phyloP scores from a whole-genome alignment of 202 grass and related monocot species.

The Zizania palustris region DNA sequence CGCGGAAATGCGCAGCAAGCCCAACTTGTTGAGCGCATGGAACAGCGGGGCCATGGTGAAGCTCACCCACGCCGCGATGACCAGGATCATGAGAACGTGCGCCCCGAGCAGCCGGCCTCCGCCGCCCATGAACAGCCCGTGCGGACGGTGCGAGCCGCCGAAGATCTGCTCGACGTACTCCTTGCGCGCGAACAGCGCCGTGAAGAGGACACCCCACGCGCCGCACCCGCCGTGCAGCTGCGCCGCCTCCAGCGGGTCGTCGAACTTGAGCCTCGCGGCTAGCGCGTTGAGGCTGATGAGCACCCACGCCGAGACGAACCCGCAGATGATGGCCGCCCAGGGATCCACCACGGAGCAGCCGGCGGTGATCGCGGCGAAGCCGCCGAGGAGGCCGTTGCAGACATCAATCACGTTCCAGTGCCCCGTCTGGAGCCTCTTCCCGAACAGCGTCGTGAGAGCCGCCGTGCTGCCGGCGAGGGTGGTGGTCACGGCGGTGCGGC shows the following conservation, averaged over 20 bases:
- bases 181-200: conserved; percentile 59
- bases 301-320: conserved; percentile 77
- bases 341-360: conserved; percentile 69
- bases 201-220: conserved; percentile 78
- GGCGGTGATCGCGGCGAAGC: conserved; percentile 67
- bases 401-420: conserved; percentile 83
- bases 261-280: conserved; percentile 48
- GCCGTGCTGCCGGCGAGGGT: conserved; percentile 75
- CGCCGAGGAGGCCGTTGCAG: conserved; percentile 80
- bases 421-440: conserved; percentile 57
- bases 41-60: conserved; percentile 74
- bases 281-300: conserved; percentile 68
- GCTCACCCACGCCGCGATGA: conserved; percentile 73
- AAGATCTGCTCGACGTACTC: conserved; percentile 74
- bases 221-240: conserved; percentile 82
- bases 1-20: conserved; percentile 41
- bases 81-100: conserved; percentile 58
- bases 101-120: conserved; percentile 53
- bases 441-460: conserved; percentile 73
- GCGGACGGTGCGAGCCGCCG: conserved; percentile 43
- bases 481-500: conserved; percentile 70
- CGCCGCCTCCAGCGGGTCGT: conserved; percentile 75
- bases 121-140: conserved; percentile 75
- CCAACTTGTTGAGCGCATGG: conserved; percentile 58
- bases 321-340: conserved; percentile 75